phyloP scores from a whole-genome alignment of 1,284 basidiomycete species.

The Laetiporus sulphureus region DNA sequence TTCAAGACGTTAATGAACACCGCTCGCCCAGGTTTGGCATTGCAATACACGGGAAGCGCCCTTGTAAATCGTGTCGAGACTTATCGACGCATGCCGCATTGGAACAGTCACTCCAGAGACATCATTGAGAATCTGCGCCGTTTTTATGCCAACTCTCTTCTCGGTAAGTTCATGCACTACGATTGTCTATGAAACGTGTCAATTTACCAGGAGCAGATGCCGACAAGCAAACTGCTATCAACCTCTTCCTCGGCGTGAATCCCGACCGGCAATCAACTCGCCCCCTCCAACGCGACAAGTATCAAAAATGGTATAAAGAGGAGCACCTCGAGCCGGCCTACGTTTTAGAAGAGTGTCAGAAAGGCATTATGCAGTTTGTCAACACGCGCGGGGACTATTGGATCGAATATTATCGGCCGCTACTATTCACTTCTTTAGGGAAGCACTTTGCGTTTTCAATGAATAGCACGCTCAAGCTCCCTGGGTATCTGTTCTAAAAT shows the following conservation, averaged over 20 bases:
- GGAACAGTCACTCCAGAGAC: slow-evolving; percentile 97
- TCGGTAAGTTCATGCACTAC: slow-evolving; percentile 42
- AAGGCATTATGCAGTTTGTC: slow-evolving; percentile 51
- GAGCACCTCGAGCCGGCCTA: slow-evolving; percentile 64
- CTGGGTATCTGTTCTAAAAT: slow-evolving; percentile 42
- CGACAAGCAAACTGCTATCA: slow-evolving; percentile 97
- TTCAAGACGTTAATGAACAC: too few species aligned
- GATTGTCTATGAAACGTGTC: not conserved
- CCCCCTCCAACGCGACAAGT: slow-evolving; percentile 51
- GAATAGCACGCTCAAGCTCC: slow-evolving; percentile 79
- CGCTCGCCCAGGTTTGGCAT: slow-evolving; percentile 70
- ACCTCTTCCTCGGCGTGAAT: slow-evolving; percentile 89
- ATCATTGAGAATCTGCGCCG: slow-evolving; percentile 95
- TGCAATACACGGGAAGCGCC: slow-evolving; percentile 96
- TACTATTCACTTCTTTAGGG: slow-evolving; percentile 73
- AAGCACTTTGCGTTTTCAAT: slow-evolving; percentile 85
- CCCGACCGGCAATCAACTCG: slow-evolving; percentile 44
- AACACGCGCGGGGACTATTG: slow-evolving; percentile 68
- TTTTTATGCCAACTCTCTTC: slow-evolving; percentile 93
- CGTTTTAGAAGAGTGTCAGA: slow-evolving; percentile 47
- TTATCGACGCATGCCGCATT: slow-evolving; percentile 92
- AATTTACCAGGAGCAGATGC: slow-evolving; percentile 63
- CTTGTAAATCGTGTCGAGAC: slow-evolving; percentile 97
- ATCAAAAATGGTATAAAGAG: slow-evolving; percentile 79
- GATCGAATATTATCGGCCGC: slow-evolving; percentile 88